Evolutionary conservation across 352 stramenopile genomes (phyloP).

Genomic region (Globisporangium uncinulatum): DNA sequence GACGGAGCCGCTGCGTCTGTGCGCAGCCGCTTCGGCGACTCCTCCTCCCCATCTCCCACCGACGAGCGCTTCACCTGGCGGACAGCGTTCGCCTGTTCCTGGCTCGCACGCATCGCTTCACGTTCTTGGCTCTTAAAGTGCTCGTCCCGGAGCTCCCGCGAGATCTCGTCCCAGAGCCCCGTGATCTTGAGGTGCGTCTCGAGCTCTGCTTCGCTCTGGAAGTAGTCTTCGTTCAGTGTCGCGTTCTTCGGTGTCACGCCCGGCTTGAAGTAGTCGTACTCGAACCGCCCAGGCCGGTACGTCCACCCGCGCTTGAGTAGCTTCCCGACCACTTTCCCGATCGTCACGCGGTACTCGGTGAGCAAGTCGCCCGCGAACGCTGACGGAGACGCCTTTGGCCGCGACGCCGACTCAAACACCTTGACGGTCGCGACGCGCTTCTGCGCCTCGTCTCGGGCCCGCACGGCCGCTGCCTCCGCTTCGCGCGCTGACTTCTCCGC

Average conservation of each 20-base stretch:
- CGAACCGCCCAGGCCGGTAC: slow-evolving; percentile 66
- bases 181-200: slow-evolving; percentile 64
- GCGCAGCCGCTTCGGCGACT: slow-evolving; percentile 10
- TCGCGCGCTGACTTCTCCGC: not conserved
- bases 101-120: slow-evolving; percentile 18
- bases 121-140: slow-evolving; percentile 19
- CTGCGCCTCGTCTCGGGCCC: not conserved
- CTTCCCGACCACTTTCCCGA: slow-evolving; percentile 54
- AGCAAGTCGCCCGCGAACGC: slow-evolving; percentile 7
- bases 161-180: slow-evolving; percentile 58
- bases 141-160: slow-evolving; percentile 30
- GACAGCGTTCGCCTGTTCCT: slow-evolving; percentile 15
- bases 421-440: not conserved
- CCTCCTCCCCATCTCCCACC: not conserved
- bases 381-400: not conserved
- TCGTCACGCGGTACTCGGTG: slow-evolving; percentile 32
- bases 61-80: slow-evolving; percentile 16
- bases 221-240: slow-evolving; percentile 62
- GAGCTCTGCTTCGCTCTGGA: slow-evolving; percentile 59
- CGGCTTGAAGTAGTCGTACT: slow-evolving; percentile 85
- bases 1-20: not conserved
- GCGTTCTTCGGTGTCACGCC: slow-evolving; percentile 42
- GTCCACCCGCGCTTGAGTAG: slow-evolving; percentile 53
- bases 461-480: not conserved
- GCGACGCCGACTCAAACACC: not conserved